Evolutionary conservation across 805 yeast species (phyloP).

Genomic region (Wickerhamiella azymoides): DNA sequence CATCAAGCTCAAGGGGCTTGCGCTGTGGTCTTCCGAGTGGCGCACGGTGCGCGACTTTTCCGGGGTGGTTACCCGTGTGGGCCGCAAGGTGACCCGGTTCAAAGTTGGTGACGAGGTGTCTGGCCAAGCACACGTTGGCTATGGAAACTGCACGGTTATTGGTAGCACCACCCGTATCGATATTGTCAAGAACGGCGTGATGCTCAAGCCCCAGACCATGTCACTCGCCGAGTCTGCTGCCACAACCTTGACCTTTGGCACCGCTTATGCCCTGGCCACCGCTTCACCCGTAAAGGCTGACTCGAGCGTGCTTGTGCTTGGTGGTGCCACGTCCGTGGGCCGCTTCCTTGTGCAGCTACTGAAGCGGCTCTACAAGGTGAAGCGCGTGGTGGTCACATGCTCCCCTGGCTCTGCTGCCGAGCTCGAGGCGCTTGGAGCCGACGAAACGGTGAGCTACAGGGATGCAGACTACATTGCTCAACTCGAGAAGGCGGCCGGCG

Average conservation of each 20-base stretch:
- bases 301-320: conserved; percentile 40
- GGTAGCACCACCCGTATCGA: background rate
- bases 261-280: conserved; percentile 37
- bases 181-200: conserved; percentile 29
- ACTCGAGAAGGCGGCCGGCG: background rate
- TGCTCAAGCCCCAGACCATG: conserved; percentile 36
- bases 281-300: conserved; percentile 25
- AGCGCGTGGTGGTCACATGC: conserved; percentile 40
- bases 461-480: background rate
- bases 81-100: conserved; percentile 30
- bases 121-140: conserved; percentile 27
- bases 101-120: conserved; percentile 50
- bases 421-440: conserved; percentile 42
- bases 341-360: conserved; percentile 41
- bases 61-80: conserved; percentile 46
- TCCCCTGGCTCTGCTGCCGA: conserved; percentile 35
- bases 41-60: conserved; percentile 47
- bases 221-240: conserved; percentile 47
- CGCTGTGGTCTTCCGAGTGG: background rate
- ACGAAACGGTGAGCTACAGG: conserved; percentile 28
- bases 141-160: background rate
- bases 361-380: conserved; percentile 34
- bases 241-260: conserved; percentile 47
- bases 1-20: conserved; percentile 25
- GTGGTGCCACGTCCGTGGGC: conserved; percentile 70